Percentiles rank a stretch among this genome's conserved stretches.
Conservation (phyloP, 2,329 filamentous ascomycete species). For the Aureobasidium pullulans region DNA sequence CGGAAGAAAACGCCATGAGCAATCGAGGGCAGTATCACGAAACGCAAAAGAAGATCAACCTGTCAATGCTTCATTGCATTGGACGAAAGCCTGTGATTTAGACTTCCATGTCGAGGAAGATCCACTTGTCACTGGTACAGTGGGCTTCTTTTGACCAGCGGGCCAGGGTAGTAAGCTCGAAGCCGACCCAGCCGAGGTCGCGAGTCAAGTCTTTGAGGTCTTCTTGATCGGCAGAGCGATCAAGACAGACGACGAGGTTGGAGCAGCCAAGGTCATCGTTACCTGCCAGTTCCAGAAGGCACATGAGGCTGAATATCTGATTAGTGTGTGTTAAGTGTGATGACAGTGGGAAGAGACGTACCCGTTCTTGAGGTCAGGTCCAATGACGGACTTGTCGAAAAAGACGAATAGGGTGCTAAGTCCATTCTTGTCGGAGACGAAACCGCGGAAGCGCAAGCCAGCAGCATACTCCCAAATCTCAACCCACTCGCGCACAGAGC, state of each 20-base stretch:
- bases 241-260: constrained; percentile 72
- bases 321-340: constrained; percentile 22
- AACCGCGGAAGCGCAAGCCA: constrained; percentile 77
- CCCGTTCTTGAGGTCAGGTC: constrained; percentile 79
- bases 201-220: constrained; percentile 64
- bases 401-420: constrained; percentile 80
- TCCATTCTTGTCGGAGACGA: constrained; percentile 62
- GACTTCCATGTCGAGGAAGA: constrained; percentile 84
- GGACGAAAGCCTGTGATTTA: constrained; percentile 33
- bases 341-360: constrained; percentile 41
- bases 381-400: constrained; percentile 67
- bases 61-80: background rate
- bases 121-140: constrained; percentile 65
- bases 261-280: constrained; percentile 63
- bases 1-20: background rate
- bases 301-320: constrained; percentile 59
- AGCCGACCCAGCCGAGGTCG: constrained; percentile 89
- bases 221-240: constrained; percentile 55
- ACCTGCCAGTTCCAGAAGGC: constrained; percentile 80
- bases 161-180: constrained; percentile 73
- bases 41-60: background rate
- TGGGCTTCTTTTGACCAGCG: constrained; percentile 60
- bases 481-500: constrained; percentile 55
- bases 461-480: constrained; percentile 82
- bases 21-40: background rate